These are phyloP conservation scores for Fomitopsis pinicola DNA, from an alignment of 1,284 basidiomycete genomes.

Conservation along the genomic window DNA sequence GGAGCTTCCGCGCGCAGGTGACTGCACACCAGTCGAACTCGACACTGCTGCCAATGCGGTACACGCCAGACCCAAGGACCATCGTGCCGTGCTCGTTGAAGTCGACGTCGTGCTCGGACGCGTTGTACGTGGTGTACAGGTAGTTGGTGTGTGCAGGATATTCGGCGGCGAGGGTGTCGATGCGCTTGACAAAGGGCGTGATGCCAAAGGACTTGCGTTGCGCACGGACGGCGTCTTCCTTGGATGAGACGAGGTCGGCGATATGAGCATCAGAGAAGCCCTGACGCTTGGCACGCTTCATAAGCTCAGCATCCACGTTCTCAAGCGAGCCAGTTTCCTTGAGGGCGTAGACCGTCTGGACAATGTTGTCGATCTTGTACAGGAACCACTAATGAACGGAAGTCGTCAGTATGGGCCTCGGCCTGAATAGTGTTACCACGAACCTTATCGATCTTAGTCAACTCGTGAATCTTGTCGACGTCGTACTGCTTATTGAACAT, in stretches of 20 bases:
- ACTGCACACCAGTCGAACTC: conserved; percentile 99
- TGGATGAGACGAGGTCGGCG: conserved; percentile 38
- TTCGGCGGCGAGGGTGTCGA: conserved; percentile 98
- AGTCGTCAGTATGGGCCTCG: conserved; percentile 4
- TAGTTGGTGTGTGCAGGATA: conserved; percentile 99
- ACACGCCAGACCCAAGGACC: conserved; percentile 98
- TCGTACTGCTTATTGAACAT: conserved; percentile 93
- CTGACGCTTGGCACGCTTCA: conserved; percentile 84
- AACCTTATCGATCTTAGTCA: conserved; percentile 97
- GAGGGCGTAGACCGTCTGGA: conserved; percentile 75
- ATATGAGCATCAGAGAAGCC: conserved; percentile 97
- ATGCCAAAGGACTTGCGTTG: conserved; percentile 85
- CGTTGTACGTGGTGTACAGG: conserved; percentile 99
- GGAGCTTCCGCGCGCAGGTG: conserved; percentile 90
- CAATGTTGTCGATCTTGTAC: conserved; percentile 98
- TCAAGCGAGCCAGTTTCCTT: conserved; percentile 68
- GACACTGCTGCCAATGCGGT: conserved; percentile 96
- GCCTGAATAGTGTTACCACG: conserved; percentile 9
- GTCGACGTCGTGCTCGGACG: conserved; percentile 91
- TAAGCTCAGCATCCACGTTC: conserved; percentile 62
- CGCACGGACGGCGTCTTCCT: conserved; percentile 60
- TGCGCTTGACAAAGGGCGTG: conserved; percentile 98
- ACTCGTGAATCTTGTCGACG: conserved; percentile 85
- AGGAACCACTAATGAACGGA: conserved; percentile 79
- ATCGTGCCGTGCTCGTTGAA: conserved; percentile 98